Evolutionary conservation across 1,139 yeast species (phyloP).

Genomic region (Lodderomyces metapsilosis): DNA sequence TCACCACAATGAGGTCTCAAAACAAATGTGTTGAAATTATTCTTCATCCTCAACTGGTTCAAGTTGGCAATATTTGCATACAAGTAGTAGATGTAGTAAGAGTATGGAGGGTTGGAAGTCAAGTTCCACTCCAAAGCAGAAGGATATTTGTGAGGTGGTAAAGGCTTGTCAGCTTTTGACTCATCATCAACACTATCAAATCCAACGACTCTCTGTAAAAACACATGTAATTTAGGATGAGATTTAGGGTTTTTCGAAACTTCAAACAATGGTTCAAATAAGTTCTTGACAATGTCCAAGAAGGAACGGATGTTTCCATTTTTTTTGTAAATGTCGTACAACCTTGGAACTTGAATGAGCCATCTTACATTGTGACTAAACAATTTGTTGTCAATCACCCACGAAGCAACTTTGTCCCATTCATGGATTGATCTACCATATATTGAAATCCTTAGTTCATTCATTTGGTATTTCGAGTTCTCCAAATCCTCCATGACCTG

Average conservation of each 20-base stretch:
- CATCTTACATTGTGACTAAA: slow-evolving; percentile 94
- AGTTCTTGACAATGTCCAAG: slow-evolving; percentile 71
- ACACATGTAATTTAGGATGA: slow-evolving; percentile 86
- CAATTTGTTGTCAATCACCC: slow-evolving; percentile 92
- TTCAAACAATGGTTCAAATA: slow-evolving; percentile 89
- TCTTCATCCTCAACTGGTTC: slow-evolving; percentile 73
- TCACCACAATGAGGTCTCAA: slow-evolving; percentile 98
- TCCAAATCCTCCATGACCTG: slow-evolving; percentile 95
- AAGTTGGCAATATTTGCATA: slow-evolving; percentile 83
- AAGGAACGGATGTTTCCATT: slow-evolving; percentile 69
- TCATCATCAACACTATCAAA: slow-evolving; percentile 99
- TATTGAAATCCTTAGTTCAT: slow-evolving; percentile 89
- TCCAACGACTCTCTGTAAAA: slow-evolving; percentile 92
- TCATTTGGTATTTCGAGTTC: slow-evolving; percentile 94
- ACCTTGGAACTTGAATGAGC: slow-evolving; percentile 92
- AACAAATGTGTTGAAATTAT: slow-evolving; percentile 84
- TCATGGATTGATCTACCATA: slow-evolving; percentile 88
- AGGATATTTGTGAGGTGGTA: slow-evolving; percentile 74
- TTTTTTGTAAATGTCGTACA: slow-evolving; percentile 85
- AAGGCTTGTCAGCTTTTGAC: slow-evolving; percentile 81
- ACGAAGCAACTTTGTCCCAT: slow-evolving; percentile 93
- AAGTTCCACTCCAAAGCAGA: slow-evolving; percentile 78
- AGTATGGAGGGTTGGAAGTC: slow-evolving; percentile 89
- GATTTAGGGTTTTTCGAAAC: slow-evolving; percentile 80
- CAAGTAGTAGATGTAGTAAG: slow-evolving; percentile 87